A percentile compares a stretch with the other conserved stretches of the same genome.
Evolutionary conservation across 371 early-diverging fungal genomes (phyloP).

Genomic region (Mucor circinelloides): DNA sequence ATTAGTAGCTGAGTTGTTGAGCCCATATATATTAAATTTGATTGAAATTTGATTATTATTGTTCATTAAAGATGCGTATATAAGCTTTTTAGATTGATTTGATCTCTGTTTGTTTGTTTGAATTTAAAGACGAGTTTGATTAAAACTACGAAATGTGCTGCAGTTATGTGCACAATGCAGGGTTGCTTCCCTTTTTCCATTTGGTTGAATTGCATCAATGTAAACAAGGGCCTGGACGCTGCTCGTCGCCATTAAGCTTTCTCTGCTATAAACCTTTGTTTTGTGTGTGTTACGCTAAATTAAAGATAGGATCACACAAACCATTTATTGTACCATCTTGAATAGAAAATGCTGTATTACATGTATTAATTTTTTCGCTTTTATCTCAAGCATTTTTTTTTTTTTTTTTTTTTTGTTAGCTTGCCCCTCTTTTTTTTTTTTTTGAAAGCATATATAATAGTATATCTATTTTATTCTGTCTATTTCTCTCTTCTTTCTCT

Average conservation of each 20-base stretch:
- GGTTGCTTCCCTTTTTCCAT: not conserved
- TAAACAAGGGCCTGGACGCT: not conserved
- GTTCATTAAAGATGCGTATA: not conserved
- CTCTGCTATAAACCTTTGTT: not conserved
- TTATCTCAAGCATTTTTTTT: not conserved
- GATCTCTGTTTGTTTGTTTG: not conserved
- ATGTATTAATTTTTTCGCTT: not conserved
- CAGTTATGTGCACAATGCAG: not conserved
- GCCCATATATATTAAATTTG: not conserved
- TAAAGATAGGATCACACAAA: not conserved
- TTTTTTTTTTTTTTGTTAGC: not conserved
- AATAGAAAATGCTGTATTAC: constrained; percentile 5
- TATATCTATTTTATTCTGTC: not conserved
- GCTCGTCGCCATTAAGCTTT: not conserved
- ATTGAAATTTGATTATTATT: not conserved
- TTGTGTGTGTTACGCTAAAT: not conserved
- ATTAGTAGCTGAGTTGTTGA: not conserved
- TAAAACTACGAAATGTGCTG: not conserved
- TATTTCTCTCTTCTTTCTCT: not conserved
- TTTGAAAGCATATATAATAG: not conserved
- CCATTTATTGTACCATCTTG: not conserved
- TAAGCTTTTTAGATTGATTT: not conserved
- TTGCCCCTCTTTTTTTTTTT: not conserved
- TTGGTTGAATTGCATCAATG: not conserved
- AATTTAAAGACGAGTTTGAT: not conserved